Conservation (phyloP, 352 stramenopile species). For the Globisporangium alternatum region DNA sequence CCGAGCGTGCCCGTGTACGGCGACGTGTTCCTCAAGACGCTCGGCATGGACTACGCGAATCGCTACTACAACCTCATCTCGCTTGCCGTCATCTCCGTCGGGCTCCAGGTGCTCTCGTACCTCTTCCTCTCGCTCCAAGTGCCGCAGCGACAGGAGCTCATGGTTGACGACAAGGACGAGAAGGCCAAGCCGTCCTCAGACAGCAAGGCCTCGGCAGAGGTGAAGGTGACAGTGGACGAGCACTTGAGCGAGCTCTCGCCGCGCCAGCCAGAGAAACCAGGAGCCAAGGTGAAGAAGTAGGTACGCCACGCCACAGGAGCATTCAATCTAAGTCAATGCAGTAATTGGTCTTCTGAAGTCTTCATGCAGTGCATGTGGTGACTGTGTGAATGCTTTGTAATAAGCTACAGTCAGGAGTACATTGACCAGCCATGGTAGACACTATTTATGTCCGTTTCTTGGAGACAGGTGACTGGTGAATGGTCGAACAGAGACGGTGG, state of each 20-base stretch:
- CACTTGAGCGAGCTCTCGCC: conserved; percentile 1
- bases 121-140: conserved; percentile 69
- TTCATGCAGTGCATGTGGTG: too few species aligned
- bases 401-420: neutral
- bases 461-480: neutral
- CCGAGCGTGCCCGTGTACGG: conserved; percentile 72
- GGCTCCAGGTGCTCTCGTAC: conserved; percentile 59
- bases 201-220: neutral
- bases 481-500: neutral
- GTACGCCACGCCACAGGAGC: neutral
- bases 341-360: too few species aligned
- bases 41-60: conserved; percentile 80
- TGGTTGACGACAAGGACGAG: conserved; percentile 4
- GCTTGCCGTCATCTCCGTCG: conserved; percentile 46
- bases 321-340: neutral
- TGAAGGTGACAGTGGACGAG: neutral
- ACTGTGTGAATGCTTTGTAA: too few species aligned
- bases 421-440: neutral
- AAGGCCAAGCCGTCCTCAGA: neutral
- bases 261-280: conserved; percentile 5
- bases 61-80: conserved; percentile 66
- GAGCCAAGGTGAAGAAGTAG: neutral
- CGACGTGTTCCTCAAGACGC: conserved; percentile 81
- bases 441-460: neutral
- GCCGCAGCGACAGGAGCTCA: conserved; percentile 40